Conservation (phyloP, 2,329 filamentous ascomycete species). For the Cadophora sp. region DNA sequence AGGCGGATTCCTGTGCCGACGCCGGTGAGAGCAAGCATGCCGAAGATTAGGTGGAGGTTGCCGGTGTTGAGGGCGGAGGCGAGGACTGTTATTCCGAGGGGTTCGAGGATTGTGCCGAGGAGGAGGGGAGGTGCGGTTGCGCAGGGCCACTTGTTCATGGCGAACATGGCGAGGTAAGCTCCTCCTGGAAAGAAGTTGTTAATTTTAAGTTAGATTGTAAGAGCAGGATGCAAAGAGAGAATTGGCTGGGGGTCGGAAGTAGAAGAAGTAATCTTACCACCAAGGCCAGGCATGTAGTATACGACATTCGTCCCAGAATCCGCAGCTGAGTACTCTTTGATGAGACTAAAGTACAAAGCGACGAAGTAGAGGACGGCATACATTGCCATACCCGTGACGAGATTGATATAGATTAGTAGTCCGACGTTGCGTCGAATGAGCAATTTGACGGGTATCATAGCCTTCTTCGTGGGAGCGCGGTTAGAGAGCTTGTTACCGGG, state of each 20-base stretch:
- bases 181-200: conserved; percentile 49
- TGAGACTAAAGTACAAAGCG: conserved; percentile 70
- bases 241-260: neutral
- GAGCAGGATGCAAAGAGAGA: neutral
- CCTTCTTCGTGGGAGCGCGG: conserved; percentile 58
- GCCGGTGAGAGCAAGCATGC: conserved; percentile 70
- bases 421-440: conserved; percentile 63
- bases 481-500: conserved; percentile 54
- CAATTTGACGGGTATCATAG: conserved; percentile 70
- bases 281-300: conserved; percentile 69
- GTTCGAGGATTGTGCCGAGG: conserved; percentile 61
- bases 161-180: conserved; percentile 61
- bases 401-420: conserved; percentile 67
- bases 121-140: conserved; percentile 67
- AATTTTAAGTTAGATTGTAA: neutral
- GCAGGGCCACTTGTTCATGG: conserved; percentile 66
- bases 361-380: conserved; percentile 71
- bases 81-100: conserved; percentile 63
- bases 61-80: conserved; percentile 61
- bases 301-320: conserved; percentile 63
- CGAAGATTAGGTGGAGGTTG: conserved; percentile 60
- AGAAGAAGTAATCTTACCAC: conserved; percentile 48
- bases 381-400: conserved; percentile 51
- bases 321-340: conserved; percentile 58
- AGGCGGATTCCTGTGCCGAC: conserved; percentile 68